These are phyloP conservation scores for Teunomyces stri DNA, from an alignment of 805 yeast species.

Conservation along the genomic window DNA sequence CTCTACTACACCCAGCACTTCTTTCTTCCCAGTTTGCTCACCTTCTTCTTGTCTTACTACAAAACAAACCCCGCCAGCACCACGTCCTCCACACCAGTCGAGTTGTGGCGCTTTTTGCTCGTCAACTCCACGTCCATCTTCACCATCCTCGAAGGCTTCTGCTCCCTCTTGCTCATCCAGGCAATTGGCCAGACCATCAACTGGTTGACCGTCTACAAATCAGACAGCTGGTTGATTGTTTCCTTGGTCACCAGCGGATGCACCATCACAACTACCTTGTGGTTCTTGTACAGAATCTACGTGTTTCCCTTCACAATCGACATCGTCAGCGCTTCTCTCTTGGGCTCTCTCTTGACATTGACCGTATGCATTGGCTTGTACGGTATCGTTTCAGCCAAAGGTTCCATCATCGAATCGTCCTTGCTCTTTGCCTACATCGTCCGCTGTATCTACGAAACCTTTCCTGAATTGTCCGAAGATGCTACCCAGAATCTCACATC, in stretches of 20 bases:
- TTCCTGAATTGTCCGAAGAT: slow-evolving; percentile 75
- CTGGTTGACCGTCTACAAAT: slow-evolving; percentile 59
- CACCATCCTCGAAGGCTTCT: slow-evolving; percentile 88
- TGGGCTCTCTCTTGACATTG: slow-evolving; percentile 81
- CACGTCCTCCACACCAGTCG: slow-evolving; percentile 35
- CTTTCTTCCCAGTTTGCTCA: slow-evolving; percentile 75
- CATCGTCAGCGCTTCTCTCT: slow-evolving; percentile 69
- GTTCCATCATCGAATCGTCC: slow-evolving; percentile 89
- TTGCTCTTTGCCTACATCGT: slow-evolving; percentile 87
- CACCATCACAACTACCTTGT: slow-evolving; percentile 70
- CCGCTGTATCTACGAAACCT: slow-evolving; percentile 87
- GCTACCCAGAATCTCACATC: slow-evolving; percentile 33
- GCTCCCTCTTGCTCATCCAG: slow-evolving; percentile 88
- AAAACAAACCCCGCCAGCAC: slow-evolving; percentile 9
- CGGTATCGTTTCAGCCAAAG: slow-evolving; percentile 80
- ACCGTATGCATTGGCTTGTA: slow-evolving; percentile 72
- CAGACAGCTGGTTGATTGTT: slow-evolving; percentile 78
- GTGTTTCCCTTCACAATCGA: slow-evolving; percentile 71
- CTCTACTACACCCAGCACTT: slow-evolving; percentile 81
- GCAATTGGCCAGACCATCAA: slow-evolving; percentile 80
- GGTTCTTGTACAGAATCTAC: slow-evolving; percentile 80
- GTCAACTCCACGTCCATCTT: slow-evolving; percentile 85
- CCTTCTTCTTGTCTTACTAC: slow-evolving; percentile 61
- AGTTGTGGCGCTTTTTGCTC: slow-evolving; percentile 70
- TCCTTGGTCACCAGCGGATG: slow-evolving; percentile 71